These are phyloP conservation scores for Fragaria ananassa DNA, from an alignment of 306 rosid genomes.

Conservation along the genomic window DNA sequence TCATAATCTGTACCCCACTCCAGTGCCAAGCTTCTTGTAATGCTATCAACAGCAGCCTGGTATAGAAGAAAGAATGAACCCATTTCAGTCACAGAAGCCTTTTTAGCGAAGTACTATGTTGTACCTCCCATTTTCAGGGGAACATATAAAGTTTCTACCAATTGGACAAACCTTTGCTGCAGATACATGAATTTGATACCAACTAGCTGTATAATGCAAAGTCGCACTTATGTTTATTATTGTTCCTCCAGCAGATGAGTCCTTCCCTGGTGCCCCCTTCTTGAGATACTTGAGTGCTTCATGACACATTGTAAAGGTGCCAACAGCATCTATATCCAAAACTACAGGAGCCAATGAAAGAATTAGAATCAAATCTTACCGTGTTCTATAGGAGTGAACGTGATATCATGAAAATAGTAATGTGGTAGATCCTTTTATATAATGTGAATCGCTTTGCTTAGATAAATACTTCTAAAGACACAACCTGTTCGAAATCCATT, in stretches of 20 bases:
- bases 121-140: neutral
- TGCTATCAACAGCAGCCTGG: conserved; percentile 27
- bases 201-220: conserved; percentile 76
- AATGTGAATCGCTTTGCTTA: neutral
- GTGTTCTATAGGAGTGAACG: neutral
- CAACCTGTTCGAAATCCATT: conserved; percentile 24
- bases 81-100: neutral
- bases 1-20: conserved; percentile 29
- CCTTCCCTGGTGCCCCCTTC: conserved; percentile 78
- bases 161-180: conserved; percentile 74
- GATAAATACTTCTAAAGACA: neutral
- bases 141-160: neutral
- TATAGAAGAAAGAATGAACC: neutral
- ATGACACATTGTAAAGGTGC: conserved; percentile 91
- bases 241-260: conserved; percentile 53
- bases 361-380: neutral
- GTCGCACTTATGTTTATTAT: conserved; percentile 82
- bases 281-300: conserved; percentile 87
- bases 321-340: conserved; percentile 90
- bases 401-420: neutral
- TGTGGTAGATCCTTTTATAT: neutral
- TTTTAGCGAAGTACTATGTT: neutral
- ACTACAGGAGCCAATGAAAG: conserved; percentile 42
- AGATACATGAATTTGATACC: conserved; percentile 93
- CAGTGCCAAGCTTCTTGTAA: conserved; percentile 25